Evolutionary conservation across 331 rosid genomes (phyloP).

Genomic region (Spiraea crenata): DNA sequence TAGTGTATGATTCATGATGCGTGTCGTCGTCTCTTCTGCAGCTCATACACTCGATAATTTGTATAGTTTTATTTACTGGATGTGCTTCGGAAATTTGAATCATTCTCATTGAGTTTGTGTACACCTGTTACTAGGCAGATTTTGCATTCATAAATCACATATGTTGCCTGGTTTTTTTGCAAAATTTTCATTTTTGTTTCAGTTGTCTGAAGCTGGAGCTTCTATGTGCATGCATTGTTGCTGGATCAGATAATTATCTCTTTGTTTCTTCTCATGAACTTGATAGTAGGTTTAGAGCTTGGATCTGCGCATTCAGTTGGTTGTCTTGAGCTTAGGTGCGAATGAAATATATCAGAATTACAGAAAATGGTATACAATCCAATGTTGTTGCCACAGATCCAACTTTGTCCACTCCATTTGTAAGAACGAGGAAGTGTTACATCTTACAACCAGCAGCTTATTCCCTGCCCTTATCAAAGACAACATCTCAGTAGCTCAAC

Average conservation of each 20-base stretch:
- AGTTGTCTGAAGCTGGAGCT: background rate
- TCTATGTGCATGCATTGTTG: no score
- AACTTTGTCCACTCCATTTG: background rate
- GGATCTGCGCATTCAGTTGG: no score
- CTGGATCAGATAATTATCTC: no score
- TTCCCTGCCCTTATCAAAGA: no score
- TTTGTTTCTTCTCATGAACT: no score
- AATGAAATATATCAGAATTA: no score
- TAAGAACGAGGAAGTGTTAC: no score
- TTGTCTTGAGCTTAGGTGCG: no score
- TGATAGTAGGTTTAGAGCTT: no score
- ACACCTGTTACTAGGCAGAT: background rate
- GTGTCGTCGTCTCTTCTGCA: constrained; percentile 19
- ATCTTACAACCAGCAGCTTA: no score
- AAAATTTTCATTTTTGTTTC: background rate
- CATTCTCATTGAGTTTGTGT: background rate
- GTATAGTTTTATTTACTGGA: background rate
- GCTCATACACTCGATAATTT: background rate
- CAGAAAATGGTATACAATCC: background rate
- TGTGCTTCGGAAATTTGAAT: background rate
- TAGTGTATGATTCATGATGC: constrained; percentile 15
- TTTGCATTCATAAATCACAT: background rate
- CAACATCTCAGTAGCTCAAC: no score
- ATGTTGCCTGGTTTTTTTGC: background rate
- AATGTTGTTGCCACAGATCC: background rate